These are phyloP conservation scores for Apiospora marii DNA, from an alignment of 2,329 filamentous ascomycete genomes.

Conservation along the genomic window DNA sequence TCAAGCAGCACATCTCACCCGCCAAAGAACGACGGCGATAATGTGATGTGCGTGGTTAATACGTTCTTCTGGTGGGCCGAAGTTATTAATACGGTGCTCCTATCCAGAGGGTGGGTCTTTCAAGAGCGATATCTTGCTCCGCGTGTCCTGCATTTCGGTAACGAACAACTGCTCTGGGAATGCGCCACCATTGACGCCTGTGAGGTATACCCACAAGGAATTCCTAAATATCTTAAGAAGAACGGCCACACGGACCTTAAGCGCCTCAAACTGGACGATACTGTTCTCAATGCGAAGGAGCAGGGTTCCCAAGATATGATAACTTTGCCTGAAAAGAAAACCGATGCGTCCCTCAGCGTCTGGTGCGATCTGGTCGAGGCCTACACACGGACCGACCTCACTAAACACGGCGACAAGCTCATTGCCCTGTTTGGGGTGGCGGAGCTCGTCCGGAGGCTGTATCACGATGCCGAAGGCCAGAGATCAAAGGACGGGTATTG, in stretches of 20 bases:
- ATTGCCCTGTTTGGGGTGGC: slow-evolving; percentile 23
- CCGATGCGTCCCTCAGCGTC: slow-evolving; percentile 4
- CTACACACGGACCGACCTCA: slow-evolving; percentile 23
- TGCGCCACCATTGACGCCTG: slow-evolving; percentile 23
- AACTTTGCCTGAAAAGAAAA: too few species aligned
- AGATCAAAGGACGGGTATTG: not conserved
- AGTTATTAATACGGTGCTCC: slow-evolving; percentile 13
- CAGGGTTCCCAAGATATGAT: too few species aligned
- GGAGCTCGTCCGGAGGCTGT: not conserved
- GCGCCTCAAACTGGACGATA: not conserved
- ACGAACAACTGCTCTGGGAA: slow-evolving; percentile 10
- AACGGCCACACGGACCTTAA: slow-evolving; percentile 24
- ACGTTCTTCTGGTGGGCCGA: slow-evolving; percentile 25
- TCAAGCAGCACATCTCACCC: not conserved
- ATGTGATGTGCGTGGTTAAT: not conserved
- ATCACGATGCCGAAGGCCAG: not conserved
- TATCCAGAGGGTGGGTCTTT: slow-evolving; percentile 21
- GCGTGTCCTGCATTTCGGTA: slow-evolving; percentile 6
- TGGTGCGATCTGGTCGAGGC: slow-evolving; percentile 24
- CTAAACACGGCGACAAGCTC: slow-evolving; percentile 9
- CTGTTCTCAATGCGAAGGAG: too few species aligned
- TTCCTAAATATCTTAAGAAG: not conserved
- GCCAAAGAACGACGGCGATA: not conserved
- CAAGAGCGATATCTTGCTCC: slow-evolving; percentile 17
- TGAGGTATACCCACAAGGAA: slow-evolving; percentile 11